Base-by-base conservation (phyloP, 1,284 basidiomycete genomes). In the Phaffia rhodozyma region DNA sequence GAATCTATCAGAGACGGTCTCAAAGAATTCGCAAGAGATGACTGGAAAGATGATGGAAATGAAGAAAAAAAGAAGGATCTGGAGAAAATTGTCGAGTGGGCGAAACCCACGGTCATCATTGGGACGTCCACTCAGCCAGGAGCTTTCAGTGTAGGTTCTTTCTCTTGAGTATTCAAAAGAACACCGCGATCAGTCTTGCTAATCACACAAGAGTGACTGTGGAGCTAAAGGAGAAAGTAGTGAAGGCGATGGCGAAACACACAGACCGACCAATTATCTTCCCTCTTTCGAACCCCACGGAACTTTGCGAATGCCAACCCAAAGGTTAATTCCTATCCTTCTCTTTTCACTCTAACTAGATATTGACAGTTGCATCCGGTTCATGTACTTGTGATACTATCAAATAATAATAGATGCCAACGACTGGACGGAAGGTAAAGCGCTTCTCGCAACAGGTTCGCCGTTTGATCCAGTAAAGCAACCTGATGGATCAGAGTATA, bases 81-180 rank as follows among this genome's bases (percentile, higher is more conserved):
- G 61, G 72, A 85, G 58, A 85, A 89, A 51, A 85, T 87, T 3
- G 82, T 91, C 65, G 81, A 82, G 75, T 78, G 79, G 66, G 81
- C 86, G 51, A 80, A 80, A 65, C 83, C 84, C 51, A 91, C 87
- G 0, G 81, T 89, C 21, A 72, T 91, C 52, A 87, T 91, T 68
- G 91, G 90, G 49, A 87, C 86, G 66, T 89, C 86, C 62, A 92
- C 90, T 0, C 79, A 82, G 50, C 79, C 80, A 23, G 86, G 87
- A 1, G 87, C 85, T n/a, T 94, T 92, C 75, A 86, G 81, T 5
- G 73, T 75, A 38, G 62, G 70, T 69, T 27, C 25, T 20, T 57
- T n/a, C 25, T 21, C 53, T 54, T 11, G n/a, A n/a, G n/a, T n/a
- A n/a, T n/a, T n/a, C n/a, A n/a, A n/a, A n/a, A n/a, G n/a, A n/a